A percentile compares a stretch with the other conserved stretches of the same genome.
These are phyloP conservation scores for Botrytis medusae DNA, from an alignment of 2,329 filamentous ascomycete genomes.

Conservation along the genomic window DNA sequence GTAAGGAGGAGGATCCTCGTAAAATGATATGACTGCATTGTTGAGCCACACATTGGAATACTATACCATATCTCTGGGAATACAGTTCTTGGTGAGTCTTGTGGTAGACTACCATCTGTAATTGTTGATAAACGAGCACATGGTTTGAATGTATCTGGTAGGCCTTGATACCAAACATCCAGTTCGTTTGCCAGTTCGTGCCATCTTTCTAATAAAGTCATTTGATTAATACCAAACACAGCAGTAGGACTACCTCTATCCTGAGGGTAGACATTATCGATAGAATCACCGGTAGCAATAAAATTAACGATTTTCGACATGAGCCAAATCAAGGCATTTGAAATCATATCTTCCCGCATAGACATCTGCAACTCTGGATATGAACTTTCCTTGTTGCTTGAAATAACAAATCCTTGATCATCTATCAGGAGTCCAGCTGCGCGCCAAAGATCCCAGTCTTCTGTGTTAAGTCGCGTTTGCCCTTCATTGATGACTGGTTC, in stretches of 20 bases:
- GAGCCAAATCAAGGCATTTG: slow-evolving; percentile 65
- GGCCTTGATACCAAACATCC: slow-evolving; percentile 56
- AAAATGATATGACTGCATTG: slow-evolving; percentile 67
- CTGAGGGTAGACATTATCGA: slow-evolving; percentile 41
- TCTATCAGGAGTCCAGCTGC: slow-evolving; percentile 61
- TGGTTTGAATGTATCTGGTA: slow-evolving; percentile 60
- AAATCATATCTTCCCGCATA: slow-evolving; percentile 63
- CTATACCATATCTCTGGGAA: slow-evolving; percentile 63
- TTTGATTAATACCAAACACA: slow-evolving; percentile 48
- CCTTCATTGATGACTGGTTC: slow-evolving; percentile 56
- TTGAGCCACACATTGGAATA: slow-evolving; percentile 62
- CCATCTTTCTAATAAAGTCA: slow-evolving; percentile 53
- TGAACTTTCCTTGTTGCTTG: slow-evolving; percentile 45
- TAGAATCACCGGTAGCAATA: slow-evolving; percentile 56
- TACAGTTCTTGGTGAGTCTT: slow-evolving; percentile 40
- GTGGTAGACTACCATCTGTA: slow-evolving; percentile 28
- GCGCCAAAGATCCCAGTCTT: slow-evolving; percentile 62
- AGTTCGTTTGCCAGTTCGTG: slow-evolving; percentile 55
- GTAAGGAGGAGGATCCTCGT: slow-evolving; percentile 60
- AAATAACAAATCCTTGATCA: slow-evolving; percentile 50
- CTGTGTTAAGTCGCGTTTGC: slow-evolving; percentile 59
- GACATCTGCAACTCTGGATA: slow-evolving; percentile 46
- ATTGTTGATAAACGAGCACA: slow-evolving; percentile 50
- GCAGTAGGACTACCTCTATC: slow-evolving; percentile 42
- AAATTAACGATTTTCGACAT: slow-evolving; percentile 66